phyloP scores from a whole-genome alignment of 1,284 basidiomycete species.

The Paramarasmius palmivorus region DNA sequence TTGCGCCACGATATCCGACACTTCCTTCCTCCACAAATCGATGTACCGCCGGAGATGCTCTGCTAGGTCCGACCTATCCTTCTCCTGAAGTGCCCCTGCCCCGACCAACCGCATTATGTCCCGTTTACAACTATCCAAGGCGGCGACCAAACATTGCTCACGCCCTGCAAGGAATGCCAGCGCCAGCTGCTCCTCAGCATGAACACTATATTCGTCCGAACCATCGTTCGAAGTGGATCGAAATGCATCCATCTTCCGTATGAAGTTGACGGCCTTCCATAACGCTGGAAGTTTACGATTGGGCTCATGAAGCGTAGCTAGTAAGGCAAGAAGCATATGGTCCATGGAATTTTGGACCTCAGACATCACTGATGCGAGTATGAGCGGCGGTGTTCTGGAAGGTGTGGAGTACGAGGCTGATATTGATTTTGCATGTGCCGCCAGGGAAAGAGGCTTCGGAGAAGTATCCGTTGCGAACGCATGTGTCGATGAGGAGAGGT shows the following conservation, averaged over 20 bases:
- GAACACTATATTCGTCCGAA: slow-evolving; percentile 24
- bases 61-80: slow-evolving; percentile 69
- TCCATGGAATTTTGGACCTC: slow-evolving; percentile 77
- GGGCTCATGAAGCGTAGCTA: slow-evolving; percentile 79
- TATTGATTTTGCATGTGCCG: slow-evolving; percentile 59
- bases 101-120: slow-evolving; percentile 28
- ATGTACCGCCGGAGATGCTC: slow-evolving; percentile 85
- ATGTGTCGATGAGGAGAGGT: slow-evolving; percentile 87
- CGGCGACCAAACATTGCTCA: slow-evolving; percentile 39
- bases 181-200: slow-evolving; percentile 44
- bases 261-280: slow-evolving; percentile 84
- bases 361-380: slow-evolving; percentile 61
- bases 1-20: slow-evolving; percentile 90
- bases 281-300: slow-evolving; percentile 84
- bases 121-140: slow-evolving; percentile 36
- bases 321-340: slow-evolving; percentile 76
- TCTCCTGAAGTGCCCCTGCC: slow-evolving; percentile 39
- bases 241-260: slow-evolving; percentile 73
- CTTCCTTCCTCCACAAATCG: slow-evolving; percentile 89
- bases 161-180: slow-evolving; percentile 43
- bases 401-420: slow-evolving; percentile 22
- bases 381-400: slow-evolving; percentile 36
- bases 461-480: slow-evolving; percentile 89
- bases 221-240: slow-evolving; percentile 14
- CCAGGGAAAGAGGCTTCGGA: slow-evolving; percentile 85